Base-by-base conservation (phyloP, 352 stramenopile species). In the Aphanomyces astaci region DNA sequence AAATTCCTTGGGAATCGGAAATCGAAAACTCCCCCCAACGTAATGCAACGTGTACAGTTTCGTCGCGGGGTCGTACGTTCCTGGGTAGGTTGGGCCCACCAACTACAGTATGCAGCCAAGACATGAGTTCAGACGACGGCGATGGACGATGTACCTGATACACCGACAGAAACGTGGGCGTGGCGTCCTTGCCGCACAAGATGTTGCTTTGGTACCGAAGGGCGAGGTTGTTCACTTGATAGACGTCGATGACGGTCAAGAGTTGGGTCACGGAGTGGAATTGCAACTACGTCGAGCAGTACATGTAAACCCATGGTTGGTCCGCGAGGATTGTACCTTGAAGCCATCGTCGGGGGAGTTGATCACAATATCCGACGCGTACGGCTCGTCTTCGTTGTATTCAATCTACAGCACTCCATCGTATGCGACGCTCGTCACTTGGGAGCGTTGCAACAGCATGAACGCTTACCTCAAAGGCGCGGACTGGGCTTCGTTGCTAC, bases 151-250 rank as follows among this genome's bases (percentile, higher is more conserved):
- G 33, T 75, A 94, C 86, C 52, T 94, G 91, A 75, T 94, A 94
- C 15, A 94, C 77, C 24, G 86, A 92, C 80, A 93, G 91, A 74
- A 92, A 94, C 30, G 86, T 93, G 32, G 86, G 80, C 10, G 81
- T 75, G 62, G 89, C 78, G 30, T 88, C 80, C 3, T 85, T 86
- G 2, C 86, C 84, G 65, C 92, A 94, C 66, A 94, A 88, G 60
- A 90, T 78, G 13, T 91, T 84, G 57, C 84, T 86, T 25, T 84
- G 84, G 66, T 89, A 92, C 71, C 91, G 90, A 25, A 94, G 72
- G 28, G 84, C 75, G 22, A 94, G 78, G 24, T 74, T 76, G 70
- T 91, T 90, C 65, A 94, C 76, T 17, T 82, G 76, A 72, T 92
- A 92, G 64, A 92, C 91, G 30, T 92, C 83, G 68, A 94, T 82